Percentiles rank a stretch among this genome's conserved stretches.
phyloP scores from a whole-genome alignment of 345 rosid species.

The Reutealis trisperma region DNA sequence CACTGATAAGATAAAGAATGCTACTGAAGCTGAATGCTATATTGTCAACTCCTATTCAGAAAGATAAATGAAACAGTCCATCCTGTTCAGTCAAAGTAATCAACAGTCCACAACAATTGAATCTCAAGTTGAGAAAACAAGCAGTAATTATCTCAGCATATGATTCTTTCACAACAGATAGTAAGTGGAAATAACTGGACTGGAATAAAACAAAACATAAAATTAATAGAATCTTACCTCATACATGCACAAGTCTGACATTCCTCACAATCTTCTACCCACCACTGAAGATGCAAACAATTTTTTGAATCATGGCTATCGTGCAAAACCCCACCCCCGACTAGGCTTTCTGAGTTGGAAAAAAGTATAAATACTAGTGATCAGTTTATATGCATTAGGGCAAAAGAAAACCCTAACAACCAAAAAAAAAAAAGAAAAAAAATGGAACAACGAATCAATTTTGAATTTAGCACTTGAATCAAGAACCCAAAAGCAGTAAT shows the following conservation, averaged over 20 bases:
- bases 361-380: conserved; percentile 5
- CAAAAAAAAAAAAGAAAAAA: neutral
- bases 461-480: neutral
- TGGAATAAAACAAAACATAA: neutral
- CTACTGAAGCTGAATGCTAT: neutral
- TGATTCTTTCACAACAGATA: conserved; percentile 2
- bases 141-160: neutral
- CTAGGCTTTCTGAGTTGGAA: conserved; percentile 41
- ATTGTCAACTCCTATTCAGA: neutral
- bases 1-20: neutral
- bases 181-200: neutral
- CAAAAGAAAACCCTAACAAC: neutral
- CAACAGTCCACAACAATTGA: neutral
- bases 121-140: conserved; percentile 8
- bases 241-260: conserved; percentile 68
- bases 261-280: conserved; percentile 61
- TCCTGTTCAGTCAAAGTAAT: neutral
- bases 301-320: conserved; percentile 45
- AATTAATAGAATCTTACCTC: conserved; percentile 45
- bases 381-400: neutral
- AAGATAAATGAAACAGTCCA: neutral
- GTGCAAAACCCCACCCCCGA: conserved; percentile 31
- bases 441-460: neutral
- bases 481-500: neutral
- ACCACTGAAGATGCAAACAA: conserved; percentile 47